Conservation (phyloP, 225 moss, liverwort and hornwort genomes). For the Marchantia paleacea region DNA sequence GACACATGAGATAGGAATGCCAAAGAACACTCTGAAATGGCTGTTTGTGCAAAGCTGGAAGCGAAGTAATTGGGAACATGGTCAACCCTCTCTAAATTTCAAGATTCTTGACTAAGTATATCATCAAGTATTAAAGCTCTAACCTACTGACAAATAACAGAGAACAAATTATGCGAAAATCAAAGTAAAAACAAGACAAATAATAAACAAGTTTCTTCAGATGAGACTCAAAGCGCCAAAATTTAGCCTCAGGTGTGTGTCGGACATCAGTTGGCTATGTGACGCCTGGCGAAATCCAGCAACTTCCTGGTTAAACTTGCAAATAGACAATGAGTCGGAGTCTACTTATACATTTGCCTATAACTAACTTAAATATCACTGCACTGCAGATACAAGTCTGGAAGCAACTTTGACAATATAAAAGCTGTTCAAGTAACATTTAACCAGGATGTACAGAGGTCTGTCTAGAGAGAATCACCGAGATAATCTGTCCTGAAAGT, state of each 20-base stretch:
- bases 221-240: constrained; percentile 3
- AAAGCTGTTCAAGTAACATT: neutral
- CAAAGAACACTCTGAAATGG: neutral
- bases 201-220: neutral
- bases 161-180: neutral
- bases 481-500: constrained; percentile 9
- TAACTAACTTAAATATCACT: neutral
- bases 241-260: constrained; percentile 12
- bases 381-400: constrained; percentile 11
- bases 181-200: neutral
- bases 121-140: neutral
- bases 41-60: neutral
- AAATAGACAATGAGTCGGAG: neutral
- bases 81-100: neutral
- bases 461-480: constrained; percentile 1
- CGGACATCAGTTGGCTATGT: constrained; percentile 4
- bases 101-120: neutral
- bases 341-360: neutral
- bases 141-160: neutral
- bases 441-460: neutral
- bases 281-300: constrained; percentile 2
- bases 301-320: constrained; percentile 13
- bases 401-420: constrained; percentile 1
- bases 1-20: neutral
- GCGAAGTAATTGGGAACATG: neutral